Conservation (phyloP, 1,284 basidiomycete species). For the Papiliotrema fonsecae region DNA sequence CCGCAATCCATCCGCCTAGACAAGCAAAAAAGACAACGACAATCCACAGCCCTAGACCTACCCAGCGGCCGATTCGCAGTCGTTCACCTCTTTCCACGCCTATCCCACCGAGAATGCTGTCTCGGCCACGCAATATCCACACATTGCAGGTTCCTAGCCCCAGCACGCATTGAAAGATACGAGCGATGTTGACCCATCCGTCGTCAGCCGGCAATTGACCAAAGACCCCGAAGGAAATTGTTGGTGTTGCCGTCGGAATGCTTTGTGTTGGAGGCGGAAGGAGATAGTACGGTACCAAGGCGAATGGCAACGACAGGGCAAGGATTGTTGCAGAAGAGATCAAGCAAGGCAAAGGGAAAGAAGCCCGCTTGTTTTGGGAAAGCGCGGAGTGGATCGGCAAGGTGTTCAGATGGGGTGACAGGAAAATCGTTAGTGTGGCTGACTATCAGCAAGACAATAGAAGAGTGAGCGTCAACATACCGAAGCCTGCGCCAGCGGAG, state of each 20-base stretch:
- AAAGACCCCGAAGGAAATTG: constrained; percentile 32
- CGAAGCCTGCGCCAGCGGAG: constrained; percentile 38
- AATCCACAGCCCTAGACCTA: constrained; percentile 41
- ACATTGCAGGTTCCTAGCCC: constrained; percentile 33
- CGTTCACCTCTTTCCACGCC: constrained; percentile 39
- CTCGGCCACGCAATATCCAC: constrained; percentile 44
- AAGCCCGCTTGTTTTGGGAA: constrained; percentile 32
- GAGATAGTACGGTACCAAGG: constrained; percentile 49
- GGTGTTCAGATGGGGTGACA: constrained; percentile 46
- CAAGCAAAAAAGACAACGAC: constrained; percentile 32
- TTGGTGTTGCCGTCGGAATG: constrained; percentile 11
- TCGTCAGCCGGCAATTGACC: constrained; percentile 35
- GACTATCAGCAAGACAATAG: constrained; percentile 2
- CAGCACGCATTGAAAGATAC: constrained; percentile 37
- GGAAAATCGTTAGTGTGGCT: constrained; percentile 45
- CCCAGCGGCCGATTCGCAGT: constrained; percentile 37
- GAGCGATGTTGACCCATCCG: constrained; percentile 44
- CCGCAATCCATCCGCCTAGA: constrained; percentile 37
- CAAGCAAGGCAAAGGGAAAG: constrained; percentile 41
- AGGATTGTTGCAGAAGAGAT: constrained; percentile 32
- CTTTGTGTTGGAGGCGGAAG: constrained; percentile 20
- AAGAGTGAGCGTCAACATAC: constrained; percentile 19
- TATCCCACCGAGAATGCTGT: constrained; percentile 35
- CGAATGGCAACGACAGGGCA: constrained; percentile 41
- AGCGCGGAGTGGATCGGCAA: constrained; percentile 43